Evolutionary conservation across 768 basidiomycete species (phyloP).

Genomic region (Chlorophyllum brunneum): DNA sequence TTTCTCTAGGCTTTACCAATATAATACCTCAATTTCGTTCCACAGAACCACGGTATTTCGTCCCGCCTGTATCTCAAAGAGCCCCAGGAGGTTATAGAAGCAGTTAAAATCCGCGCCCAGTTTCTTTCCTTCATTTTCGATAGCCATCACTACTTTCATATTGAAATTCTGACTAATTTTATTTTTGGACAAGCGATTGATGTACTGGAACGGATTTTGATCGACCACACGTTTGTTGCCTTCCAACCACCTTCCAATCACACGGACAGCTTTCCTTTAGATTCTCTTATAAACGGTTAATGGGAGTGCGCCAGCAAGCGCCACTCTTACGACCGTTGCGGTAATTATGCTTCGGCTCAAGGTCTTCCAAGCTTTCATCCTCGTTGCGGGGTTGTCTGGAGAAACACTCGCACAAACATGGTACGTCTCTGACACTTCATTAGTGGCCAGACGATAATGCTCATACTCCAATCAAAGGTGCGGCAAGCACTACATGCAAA

Average conservation of each 20-base stretch:
- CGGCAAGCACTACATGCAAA: conserved; percentile 16
- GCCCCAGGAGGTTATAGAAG: too few relatives aligned
- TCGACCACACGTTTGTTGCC: conserved; percentile 1
- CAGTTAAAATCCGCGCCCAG: too few relatives aligned
- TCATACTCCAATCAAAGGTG: conserved; percentile 7
- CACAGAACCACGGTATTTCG: too few relatives aligned
- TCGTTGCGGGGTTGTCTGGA: not conserved
- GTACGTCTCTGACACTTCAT: not conserved
- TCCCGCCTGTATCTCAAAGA: too few relatives aligned
- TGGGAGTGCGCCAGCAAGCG: not conserved
- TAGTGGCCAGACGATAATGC: not conserved
- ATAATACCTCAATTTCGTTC: too few relatives aligned
- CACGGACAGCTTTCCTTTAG: not conserved
- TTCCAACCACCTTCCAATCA: not conserved
- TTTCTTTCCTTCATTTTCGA: too few relatives aligned
- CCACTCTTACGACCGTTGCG: not conserved
- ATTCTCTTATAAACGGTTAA: not conserved
- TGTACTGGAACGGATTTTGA: not conserved
- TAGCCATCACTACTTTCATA: not conserved
- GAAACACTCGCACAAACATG: conserved; percentile 7
- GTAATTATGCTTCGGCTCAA: conserved; percentile 6
- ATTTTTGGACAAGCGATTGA: not conserved
- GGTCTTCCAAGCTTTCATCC: not conserved
- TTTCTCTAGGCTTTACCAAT: too few relatives aligned
- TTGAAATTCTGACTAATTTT: not conserved